Conservation (phyloP, 139 green algal species). For the Ettlia oleoabundans region DNA sequence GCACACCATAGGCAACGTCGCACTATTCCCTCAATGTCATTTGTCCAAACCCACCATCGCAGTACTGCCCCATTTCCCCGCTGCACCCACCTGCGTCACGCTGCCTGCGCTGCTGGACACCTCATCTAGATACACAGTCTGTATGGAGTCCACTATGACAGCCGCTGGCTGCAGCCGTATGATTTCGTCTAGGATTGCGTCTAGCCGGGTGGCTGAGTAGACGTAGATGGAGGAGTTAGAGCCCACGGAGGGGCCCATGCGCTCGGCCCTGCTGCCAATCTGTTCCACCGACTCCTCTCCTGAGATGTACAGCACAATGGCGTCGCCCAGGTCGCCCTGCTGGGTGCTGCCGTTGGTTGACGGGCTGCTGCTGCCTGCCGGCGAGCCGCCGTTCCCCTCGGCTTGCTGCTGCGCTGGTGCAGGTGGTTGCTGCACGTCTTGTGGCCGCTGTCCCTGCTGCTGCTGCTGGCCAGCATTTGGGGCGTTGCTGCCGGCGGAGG, state of each 20-base stretch:
- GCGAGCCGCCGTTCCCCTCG: not conserved
- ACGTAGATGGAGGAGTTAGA: constrained; percentile 44
- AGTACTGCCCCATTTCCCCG: not conserved
- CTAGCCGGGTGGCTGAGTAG: constrained; percentile 54
- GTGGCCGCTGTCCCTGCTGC: not conserved
- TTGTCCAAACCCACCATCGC: too few relatives aligned
- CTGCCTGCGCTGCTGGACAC: constrained; percentile 71
- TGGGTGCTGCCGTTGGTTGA: not conserved
- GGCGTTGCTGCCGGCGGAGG: not conserved
- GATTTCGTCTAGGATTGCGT: constrained; percentile 57
- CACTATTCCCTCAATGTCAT: too few relatives aligned
- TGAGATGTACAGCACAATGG: constrained; percentile 83
- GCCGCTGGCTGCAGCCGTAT: constrained; percentile 59
- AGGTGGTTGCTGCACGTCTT: not conserved
- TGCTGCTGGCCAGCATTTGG: not conserved
- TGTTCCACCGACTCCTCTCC: constrained; percentile 80
- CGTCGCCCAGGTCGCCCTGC: not conserved
- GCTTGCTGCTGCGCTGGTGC: constrained; percentile 2
- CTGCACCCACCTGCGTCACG: constrained; percentile 73
- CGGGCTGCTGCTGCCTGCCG: constrained; percentile 33
- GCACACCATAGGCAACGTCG: too few relatives aligned
- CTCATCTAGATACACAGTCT: constrained; percentile 91
- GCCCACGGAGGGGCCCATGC: constrained; percentile 65
- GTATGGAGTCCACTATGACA: constrained; percentile 94
- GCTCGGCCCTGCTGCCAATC: constrained; percentile 71